phyloP scores from a whole-genome alignment of 257 asterid species.

The Solanum medicagineum region DNA sequence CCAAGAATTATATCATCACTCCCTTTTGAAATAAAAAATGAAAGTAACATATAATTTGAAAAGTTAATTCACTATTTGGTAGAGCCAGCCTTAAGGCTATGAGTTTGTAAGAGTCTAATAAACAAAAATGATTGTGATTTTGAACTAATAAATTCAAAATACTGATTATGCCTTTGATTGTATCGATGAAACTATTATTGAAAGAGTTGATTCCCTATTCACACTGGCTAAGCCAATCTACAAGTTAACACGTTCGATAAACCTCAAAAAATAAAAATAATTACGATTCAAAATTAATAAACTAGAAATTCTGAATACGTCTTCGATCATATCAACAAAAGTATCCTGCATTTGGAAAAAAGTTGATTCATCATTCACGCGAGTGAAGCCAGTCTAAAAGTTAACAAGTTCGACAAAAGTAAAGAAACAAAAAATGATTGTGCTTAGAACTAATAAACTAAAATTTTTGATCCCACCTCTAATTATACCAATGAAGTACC shows the following conservation, averaged over 20 bases:
- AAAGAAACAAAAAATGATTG: too few species aligned
- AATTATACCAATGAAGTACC: background rate
- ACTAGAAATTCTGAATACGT: background rate
- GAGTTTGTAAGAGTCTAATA: background rate
- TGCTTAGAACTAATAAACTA: background rate
- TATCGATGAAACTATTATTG: background rate
- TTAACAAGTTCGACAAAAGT: too few species aligned
- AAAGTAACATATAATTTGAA: background rate
- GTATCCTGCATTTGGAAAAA: too few species aligned
- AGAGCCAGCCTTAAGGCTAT: background rate
- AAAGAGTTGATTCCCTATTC: background rate
- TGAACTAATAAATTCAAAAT: background rate
- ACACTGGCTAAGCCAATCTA: background rate
- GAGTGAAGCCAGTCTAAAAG: too few species aligned
- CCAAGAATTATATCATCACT: conserved; percentile 5
- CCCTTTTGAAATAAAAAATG: conserved; percentile 3
- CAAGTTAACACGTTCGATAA: background rate
- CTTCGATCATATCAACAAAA: too few species aligned
- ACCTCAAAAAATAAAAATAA: background rate
- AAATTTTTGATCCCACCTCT: too few species aligned
- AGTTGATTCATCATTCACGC: too few species aligned
- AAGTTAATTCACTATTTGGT: background rate
- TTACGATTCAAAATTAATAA: background rate
- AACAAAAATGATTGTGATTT: background rate
- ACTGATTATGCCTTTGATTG: background rate